Conservation (phyloP, 768 basidiomycete genomes). For the Suillus spraguei region DNA sequence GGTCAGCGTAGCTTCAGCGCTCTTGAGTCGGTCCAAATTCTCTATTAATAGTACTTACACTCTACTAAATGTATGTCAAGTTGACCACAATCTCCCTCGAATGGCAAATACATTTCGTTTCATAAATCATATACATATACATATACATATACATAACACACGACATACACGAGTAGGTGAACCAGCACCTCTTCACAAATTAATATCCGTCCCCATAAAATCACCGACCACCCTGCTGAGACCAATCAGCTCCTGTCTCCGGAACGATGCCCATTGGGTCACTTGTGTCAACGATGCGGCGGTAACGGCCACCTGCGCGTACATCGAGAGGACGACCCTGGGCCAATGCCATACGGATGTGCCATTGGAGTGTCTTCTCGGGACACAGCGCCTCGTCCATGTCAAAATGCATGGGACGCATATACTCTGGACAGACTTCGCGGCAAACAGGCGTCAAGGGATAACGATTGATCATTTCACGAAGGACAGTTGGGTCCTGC, state of each 20-base stretch:
- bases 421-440: slow-evolving; percentile 4
- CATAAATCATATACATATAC: slow-evolving; percentile 2
- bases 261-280: slow-evolving; percentile 13
- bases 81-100: background rate
- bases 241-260: slow-evolving; percentile 14
- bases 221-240: background rate
- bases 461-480: slow-evolving; percentile 4
- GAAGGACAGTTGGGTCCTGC: background rate
- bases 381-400: slow-evolving; percentile 4
- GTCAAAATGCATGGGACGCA: slow-evolving; percentile 15
- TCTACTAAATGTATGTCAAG: background rate
- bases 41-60: background rate
- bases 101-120: background rate
- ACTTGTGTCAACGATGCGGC: slow-evolving; percentile 6
- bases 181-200: background rate
- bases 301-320: slow-evolving; percentile 11
- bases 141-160: background rate
- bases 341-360: slow-evolving; percentile 5
- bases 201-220: background rate
- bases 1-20: background rate
- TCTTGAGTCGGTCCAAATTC: background rate
- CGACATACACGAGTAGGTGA: background rate
- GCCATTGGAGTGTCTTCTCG: slow-evolving; percentile 5
- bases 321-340: slow-evolving; percentile 17
- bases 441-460: slow-evolving; percentile 4